Percentiles rank a stretch among this genome's conserved stretches.
These are phyloP conservation scores for Geotrichum siamense DNA, from an alignment of 1,139 yeast species.

Conservation along the genomic window DNA sequence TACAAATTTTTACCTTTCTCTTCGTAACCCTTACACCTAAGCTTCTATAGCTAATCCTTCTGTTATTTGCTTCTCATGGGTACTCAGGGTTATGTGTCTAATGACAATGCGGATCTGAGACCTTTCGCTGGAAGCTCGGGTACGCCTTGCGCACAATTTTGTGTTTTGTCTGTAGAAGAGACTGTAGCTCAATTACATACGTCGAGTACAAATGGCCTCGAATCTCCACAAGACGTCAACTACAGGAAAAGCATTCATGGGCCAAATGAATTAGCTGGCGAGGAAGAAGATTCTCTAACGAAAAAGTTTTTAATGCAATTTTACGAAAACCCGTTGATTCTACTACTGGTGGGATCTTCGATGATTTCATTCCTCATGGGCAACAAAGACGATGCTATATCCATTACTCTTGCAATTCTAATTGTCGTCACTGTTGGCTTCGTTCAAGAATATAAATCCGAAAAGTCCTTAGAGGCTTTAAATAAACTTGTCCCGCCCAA, in stretches of 20 bases:
- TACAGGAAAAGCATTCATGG: conserved; percentile 73
- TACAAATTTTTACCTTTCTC: not conserved
- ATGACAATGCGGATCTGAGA: conserved; percentile 13
- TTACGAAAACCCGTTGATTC: conserved; percentile 81
- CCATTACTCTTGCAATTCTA: conserved; percentile 78
- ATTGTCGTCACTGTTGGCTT: conserved; percentile 94
- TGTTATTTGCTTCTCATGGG: conserved; percentile 11
- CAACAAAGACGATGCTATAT: conserved; percentile 84
- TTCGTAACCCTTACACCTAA: not conserved
- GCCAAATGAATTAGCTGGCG: conserved; percentile 58
- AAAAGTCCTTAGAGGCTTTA: conserved; percentile 84
- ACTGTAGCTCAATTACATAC: conserved; percentile 58
- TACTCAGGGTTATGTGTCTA: conserved; percentile 7
- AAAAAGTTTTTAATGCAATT: conserved; percentile 70
- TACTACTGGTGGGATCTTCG: conserved; percentile 83
- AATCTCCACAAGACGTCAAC: conserved; percentile 59
- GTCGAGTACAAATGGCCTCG: conserved; percentile 50
- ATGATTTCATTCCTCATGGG: conserved; percentile 81
- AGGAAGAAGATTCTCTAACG: conserved; percentile 67
- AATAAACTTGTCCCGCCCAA: conserved; percentile 90
- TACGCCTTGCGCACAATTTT: conserved; percentile 45
- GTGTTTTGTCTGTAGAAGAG: conserved; percentile 54
- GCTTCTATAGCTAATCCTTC: not conserved
- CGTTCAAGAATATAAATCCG: conserved; percentile 92
- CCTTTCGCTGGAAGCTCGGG: conserved; percentile 9